Evolutionary conservation across 2,329 filamentous ascomycete genomes (phyloP), one percentile per base, ranked within the genome.

Genomic region (Apiospora malaysiana): DNA sequence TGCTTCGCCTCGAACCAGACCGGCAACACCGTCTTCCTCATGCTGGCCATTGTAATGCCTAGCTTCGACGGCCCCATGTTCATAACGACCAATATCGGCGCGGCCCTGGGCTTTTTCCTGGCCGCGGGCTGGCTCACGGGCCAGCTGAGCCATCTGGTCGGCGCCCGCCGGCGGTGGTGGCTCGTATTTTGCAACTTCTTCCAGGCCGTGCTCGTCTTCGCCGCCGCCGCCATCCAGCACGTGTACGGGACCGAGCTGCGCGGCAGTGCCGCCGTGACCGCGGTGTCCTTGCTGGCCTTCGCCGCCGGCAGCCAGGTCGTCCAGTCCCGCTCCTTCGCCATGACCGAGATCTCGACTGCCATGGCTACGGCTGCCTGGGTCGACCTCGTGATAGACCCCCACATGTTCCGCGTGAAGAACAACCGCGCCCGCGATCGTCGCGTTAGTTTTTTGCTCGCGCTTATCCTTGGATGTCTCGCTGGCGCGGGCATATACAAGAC

Each of bases 1-100:
- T 90, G 87, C 76, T 90, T 91, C 78, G 87, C 87, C 18, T 90
- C 88, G 42, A 91, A 91, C 78, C 89, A 91, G 76, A 91, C 89
- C 0, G 89, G 90, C 71, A 91, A 91, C 79, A 90, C 89, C 2
- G 85, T 91, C 67, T 87, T 91, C 75, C 82, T 91, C 10, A 81
- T 84, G 71, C 76, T 87, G 14, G 88, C 87, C 42, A 81, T 90
- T 70, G 80, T 87, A 46, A 75, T 86, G 42, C 85, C 87, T 10
- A 76, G 84, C 46, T 78, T 86, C 71, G 80, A 85, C 73, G 82
- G 83, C 63, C 81, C 85, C 25, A 80, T 84, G 76, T 89, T 89
- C 78, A 81, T 83, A 74, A 84, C 85, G 16, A 75, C 83, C 66
- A 90, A 90, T 73, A 88, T 90, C 56, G 88, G 83, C 51, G 79